Evolutionary conservation across 2,329 filamentous ascomycete genomes (phyloP).

Genomic region (Phialemonium atrogriseum): DNA sequence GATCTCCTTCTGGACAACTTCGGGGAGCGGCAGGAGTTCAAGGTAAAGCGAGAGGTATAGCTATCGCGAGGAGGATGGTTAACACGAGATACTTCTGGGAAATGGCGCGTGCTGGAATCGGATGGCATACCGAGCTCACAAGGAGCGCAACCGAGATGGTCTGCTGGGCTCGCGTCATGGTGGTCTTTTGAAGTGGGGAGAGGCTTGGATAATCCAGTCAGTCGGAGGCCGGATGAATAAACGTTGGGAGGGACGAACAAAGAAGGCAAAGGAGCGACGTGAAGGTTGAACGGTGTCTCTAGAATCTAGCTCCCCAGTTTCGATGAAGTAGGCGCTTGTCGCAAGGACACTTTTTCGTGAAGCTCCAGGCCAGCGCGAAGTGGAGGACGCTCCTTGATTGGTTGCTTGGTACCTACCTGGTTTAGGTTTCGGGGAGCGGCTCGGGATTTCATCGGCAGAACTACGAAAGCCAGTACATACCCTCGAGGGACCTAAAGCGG

Average conservation of each 20-base stretch:
- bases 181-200: slow-evolving; percentile 21
- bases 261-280: too few species aligned
- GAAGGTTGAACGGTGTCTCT: too few species aligned
- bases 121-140: slow-evolving; percentile 69
- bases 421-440: too few species aligned
- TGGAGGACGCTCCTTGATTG: neutral
- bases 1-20: slow-evolving; percentile 71
- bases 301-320: too few species aligned
- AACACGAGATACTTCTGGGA: slow-evolving; percentile 12
- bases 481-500: too few species aligned
- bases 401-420: too few species aligned
- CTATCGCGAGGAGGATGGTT: slow-evolving; percentile 36
- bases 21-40: slow-evolving; percentile 71
- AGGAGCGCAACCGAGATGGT: slow-evolving; percentile 82
- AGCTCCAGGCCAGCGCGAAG: neutral
- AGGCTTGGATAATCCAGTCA: neutral
- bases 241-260: too few species aligned
- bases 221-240: too few species aligned
- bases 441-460: too few species aligned
- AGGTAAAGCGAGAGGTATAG: slow-evolving; percentile 84
- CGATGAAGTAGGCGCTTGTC: too few species aligned
- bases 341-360: slow-evolving; percentile 2
- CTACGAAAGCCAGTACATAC: too few species aligned
- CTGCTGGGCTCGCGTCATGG: slow-evolving; percentile 91
- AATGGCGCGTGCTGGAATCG: neutral